Evolutionary conservation across 768 basidiomycete genomes (phyloP), one percentile per base, ranked within the genome.

Genomic region (Tylopilus sp.): DNA sequence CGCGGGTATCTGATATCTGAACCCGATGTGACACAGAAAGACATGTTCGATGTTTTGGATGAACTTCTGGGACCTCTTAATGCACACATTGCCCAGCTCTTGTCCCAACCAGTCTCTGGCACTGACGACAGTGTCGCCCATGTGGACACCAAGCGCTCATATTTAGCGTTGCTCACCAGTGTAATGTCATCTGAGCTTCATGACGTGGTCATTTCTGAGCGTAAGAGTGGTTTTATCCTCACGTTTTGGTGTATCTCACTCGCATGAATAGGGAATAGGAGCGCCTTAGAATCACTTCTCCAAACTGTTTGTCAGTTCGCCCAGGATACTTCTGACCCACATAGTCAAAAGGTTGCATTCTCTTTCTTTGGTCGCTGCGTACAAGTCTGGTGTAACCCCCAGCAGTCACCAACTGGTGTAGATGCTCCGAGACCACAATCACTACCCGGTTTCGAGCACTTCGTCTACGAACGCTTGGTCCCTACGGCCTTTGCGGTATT

Each of bases 401-500:
- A 70, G 42, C 62, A 71, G 36, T 57, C 71, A 23, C 46, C 63
- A 21, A 40, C 63, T 3, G 56, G 61, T 3, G 68, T 75, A 20
- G 73, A 74, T 44, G 73, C 73, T 15, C 55, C 55, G 15, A 53
- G 47, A 33, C 65, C 60, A 30, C 61, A 59, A 22, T 71, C 75
- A 11, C 69, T 98, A 40, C 92, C 93, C 11, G 95, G 95, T 1
- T 98, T 97, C 58, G 94, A 98, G 58, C 79, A 82, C 13, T 95
- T 95, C 66, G 80, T 95, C 26, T 98, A 98, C 61, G 88, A 94
- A 55, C 81, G 85, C 12, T 70, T 95, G 30, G 74, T 98, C 46
- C 90, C 92, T 11, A 73, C 82, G 3, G 86, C 85, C 21, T 97
- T 99, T 68, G 78, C 83, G 8, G 81, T 98, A 4, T 81, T 92